Conservation (phyloP, 225 moss, liverwort and hornwort genomes). For the Thuidium tamariscinum region DNA sequence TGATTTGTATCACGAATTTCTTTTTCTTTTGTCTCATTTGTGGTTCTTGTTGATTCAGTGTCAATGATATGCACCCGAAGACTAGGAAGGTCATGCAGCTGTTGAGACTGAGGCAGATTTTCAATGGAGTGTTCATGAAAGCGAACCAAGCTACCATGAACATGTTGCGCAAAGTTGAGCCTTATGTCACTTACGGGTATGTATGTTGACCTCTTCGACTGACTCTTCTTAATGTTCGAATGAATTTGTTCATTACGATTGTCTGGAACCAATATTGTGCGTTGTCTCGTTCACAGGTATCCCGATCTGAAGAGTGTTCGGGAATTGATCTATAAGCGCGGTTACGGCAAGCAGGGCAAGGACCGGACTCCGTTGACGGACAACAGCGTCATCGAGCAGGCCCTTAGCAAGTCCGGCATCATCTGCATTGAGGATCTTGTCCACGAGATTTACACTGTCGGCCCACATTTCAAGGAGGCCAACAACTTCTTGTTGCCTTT, state of each 20-base stretch:
- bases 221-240: not conserved
- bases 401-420: slow-evolving; percentile 19
- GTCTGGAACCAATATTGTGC: not conserved
- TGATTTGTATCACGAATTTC: not conserved
- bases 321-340: slow-evolving; percentile 71
- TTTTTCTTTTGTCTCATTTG: not conserved
- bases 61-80: slow-evolving; percentile 7
- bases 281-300: slow-evolving; percentile 10
- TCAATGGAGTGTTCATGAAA: not conserved
- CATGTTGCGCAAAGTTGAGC: slow-evolving; percentile 1
- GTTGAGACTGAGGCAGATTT: not conserved
- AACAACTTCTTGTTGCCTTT: slow-evolving; percentile 32
- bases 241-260: not conserved
- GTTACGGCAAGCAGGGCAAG: slow-evolving; percentile 42
- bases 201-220: not conserved
- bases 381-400: slow-evolving; percentile 51
- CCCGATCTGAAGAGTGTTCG: slow-evolving; percentile 61
- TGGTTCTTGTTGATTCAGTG: not conserved
- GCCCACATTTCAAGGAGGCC: slow-evolving; percentile 26
- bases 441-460: slow-evolving; percentile 24
- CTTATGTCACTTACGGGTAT: slow-evolving; percentile 3
- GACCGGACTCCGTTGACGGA: slow-evolving; percentile 44
- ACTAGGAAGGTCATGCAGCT: not conserved
- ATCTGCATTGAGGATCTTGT: slow-evolving; percentile 36
- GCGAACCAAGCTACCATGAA: not conserved